Conservation (phyloP, 2,329 filamentous ascomycete species). For the Scortechinia acanthostroma region DNA sequence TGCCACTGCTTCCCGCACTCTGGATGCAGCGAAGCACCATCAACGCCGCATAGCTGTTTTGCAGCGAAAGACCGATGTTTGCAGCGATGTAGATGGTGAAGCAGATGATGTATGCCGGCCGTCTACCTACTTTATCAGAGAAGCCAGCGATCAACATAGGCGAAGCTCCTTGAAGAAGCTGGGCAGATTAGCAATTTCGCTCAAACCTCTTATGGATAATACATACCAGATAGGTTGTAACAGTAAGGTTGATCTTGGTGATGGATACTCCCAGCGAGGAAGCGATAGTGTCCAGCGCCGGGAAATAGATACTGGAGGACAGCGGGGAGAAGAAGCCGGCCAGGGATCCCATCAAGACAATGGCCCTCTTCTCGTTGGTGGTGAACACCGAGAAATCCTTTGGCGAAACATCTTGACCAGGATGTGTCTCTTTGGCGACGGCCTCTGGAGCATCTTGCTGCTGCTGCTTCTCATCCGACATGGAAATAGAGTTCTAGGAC, state of each 20-base stretch:
- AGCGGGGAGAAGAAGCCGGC: conserved; percentile 32
- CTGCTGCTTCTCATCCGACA: too few relatives aligned
- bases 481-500: too few relatives aligned
- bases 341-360: conserved; percentile 26
- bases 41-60: conserved; percentile 23
- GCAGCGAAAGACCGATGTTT: conserved; percentile 27
- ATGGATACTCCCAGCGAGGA: conserved; percentile 16
- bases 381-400: not conserved
- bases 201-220: not conserved
- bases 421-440: too few relatives aligned
- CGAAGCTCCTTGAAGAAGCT: conserved; percentile 43
- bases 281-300: conserved; percentile 23
- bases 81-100: conserved; percentile 30
- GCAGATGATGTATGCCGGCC: conserved; percentile 38
- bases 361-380: conserved; percentile 16
- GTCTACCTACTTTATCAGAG: conserved; percentile 37
- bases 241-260: conserved; percentile 15
- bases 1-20: conserved; percentile 28
- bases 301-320: conserved; percentile 35
- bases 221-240: conserved; percentile 19
- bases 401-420: too few relatives aligned
- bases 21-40: conserved; percentile 29
- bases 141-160: conserved; percentile 41
- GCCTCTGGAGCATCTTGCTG: too few relatives aligned
- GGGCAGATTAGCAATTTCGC: conserved; percentile 4